Base-by-base conservation (phyloP, 805 yeast genomes). In the Saturnispora serradocipensis region DNA sequence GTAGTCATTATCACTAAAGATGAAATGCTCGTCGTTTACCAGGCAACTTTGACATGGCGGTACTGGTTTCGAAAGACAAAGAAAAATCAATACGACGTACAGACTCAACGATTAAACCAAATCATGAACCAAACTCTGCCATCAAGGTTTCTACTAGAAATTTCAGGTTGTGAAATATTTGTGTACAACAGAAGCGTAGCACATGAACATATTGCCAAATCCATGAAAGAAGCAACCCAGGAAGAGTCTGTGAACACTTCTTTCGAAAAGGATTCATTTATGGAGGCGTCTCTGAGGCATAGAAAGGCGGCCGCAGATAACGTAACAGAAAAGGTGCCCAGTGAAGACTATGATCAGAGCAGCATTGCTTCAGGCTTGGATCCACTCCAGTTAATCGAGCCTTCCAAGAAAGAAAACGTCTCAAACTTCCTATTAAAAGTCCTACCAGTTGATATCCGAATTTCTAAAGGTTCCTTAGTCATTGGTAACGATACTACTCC, bases 11-110 rank as follows among this genome's bases (percentile, higher is more conserved):
- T 86, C 5, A 85, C 88, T n/a, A 73, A 80, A 46, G 84, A 90
- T 67, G 80, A 81, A 54, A 81, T 95, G 2, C 61, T 88, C 1
- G 77, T 88, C 9, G 73, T 86, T 1, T 74, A 86, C 27, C 82
- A 83, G 54, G 85, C 91, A 1, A 78, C 80, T 58, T 62, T 91
- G 27, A 86, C 95, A 0, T 93, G 98, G 98, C 68, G 95, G 54
- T 91, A 88, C 65, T 93, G 98, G 98, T 70, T 88, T 48, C 68
- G 71, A 4, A 57, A 67, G 32, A 71, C 75, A 11, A 64, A 81
- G 49, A 57, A 69, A 22, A 65, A 78, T 2, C 69, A 67, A 36
- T 66, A 71, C 48, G 60, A 57, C 27, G 56, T 64, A 3, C 51
- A 55, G 16, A 54, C 50, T 24, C 61, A 59, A 10, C 57, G 60